Conservation (phyloP, 805 yeast genomes). For the Cyberlindnera japonica region DNA sequence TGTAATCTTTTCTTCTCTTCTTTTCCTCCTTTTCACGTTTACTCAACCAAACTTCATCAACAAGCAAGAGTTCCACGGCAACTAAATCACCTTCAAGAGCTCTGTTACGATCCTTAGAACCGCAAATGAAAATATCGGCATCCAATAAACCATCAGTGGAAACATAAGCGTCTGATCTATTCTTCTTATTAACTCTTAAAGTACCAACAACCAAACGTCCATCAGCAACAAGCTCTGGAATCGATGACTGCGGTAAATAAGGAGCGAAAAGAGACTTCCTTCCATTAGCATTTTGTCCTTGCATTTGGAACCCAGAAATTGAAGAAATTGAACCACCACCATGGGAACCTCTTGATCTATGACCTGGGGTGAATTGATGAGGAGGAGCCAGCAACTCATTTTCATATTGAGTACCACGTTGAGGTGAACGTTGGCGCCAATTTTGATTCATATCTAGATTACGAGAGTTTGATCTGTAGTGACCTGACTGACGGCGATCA, state of each 20-base stretch:
- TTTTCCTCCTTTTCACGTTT: constrained; percentile 97
- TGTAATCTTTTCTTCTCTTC: constrained; percentile 77
- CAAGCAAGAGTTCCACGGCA: constrained; percentile 90
- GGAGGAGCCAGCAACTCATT: constrained; percentile 21
- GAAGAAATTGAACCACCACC: constrained; percentile 52
- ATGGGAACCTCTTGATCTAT: constrained; percentile 69
- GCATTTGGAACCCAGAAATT: constrained; percentile 25
- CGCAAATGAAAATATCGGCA: constrained; percentile 96
- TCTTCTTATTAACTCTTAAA: constrained; percentile 90
- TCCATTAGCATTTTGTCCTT: constrained; percentile 28
- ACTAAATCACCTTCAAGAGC: constrained; percentile 96
- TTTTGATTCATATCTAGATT: constrained; percentile 45
- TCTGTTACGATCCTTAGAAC: constrained; percentile 96
- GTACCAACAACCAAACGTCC: constrained; percentile 92
- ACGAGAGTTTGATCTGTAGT: constrained; percentile 37
- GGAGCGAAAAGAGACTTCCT: constrained; percentile 92
- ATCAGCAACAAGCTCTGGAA: constrained; percentile 84
- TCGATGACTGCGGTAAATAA: constrained; percentile 86
- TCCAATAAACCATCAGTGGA: constrained; percentile 93
- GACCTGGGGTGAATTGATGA: constrained; percentile 59
- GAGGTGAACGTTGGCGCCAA: constrained; percentile 53
- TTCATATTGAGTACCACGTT: constrained; percentile 28
- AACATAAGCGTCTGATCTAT: constrained; percentile 97
- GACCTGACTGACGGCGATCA: constrained; percentile 41
- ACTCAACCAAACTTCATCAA: constrained; percentile 97